Conservation (phyloP, 768 basidiomycete genomes). For the Naganishia friedmannii region DNA sequence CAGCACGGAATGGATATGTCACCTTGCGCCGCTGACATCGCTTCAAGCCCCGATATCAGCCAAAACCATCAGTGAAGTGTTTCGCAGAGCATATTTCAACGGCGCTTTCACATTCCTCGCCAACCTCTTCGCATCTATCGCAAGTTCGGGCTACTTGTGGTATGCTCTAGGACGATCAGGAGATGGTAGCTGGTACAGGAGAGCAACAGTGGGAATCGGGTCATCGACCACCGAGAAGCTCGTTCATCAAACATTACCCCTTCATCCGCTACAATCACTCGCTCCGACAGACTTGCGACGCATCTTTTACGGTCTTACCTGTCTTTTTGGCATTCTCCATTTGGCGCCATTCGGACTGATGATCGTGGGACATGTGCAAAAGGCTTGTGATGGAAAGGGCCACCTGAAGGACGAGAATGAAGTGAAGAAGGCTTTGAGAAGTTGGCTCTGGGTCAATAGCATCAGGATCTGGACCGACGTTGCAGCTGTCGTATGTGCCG, state of each 20-base stretch:
- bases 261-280: constrained; percentile 11
- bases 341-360: constrained; percentile 29
- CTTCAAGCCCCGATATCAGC: constrained; percentile 30
- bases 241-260: background rate
- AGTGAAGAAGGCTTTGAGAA: constrained; percentile 25
- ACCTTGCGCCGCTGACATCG: constrained; percentile 26
- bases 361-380: constrained; percentile 24
- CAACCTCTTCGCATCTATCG: constrained; percentile 25
- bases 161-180: background rate
- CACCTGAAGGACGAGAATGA: constrained; percentile 29
- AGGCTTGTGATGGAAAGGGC: constrained; percentile 13
- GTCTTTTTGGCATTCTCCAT: constrained; percentile 31
- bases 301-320: constrained; percentile 27
- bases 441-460: constrained; percentile 32
- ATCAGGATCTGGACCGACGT: constrained; percentile 30
- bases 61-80: constrained; percentile 29
- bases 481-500: constrained; percentile 23
- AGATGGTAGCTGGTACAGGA: constrained; percentile 1
- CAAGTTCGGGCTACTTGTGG: constrained; percentile 23
- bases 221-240: background rate
- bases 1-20: constrained; percentile 31
- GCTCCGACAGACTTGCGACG: constrained; percentile 23
- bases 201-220: background rate
- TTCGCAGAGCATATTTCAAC: constrained; percentile 28
- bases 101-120: constrained; percentile 31